Percentiles rank a stretch among this genome's conserved stretches.
These are phyloP conservation scores for Globisporangium rhizosaccharum DNA, from an alignment of 352 stramenopile species.

Conservation along the genomic window DNA sequence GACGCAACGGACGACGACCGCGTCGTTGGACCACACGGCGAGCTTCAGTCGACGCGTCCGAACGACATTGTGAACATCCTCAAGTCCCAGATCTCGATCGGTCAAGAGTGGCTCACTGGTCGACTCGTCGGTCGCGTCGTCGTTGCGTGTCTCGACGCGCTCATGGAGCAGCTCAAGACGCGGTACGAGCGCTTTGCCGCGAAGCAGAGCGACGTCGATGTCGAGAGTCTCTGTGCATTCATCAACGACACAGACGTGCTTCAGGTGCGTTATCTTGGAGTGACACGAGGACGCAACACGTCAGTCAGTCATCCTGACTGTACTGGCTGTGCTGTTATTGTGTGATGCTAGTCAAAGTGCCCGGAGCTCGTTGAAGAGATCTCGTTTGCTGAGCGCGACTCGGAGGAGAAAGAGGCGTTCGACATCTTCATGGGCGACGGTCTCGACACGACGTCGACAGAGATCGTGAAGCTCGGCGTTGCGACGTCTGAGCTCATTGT, in stretches of 20 bases:
- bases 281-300: background rate
- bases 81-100: conserved; percentile 82
- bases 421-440: conserved; percentile 70
- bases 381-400: conserved; percentile 67
- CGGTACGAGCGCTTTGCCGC: conserved; percentile 55
- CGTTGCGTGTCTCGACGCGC: conserved; percentile 54
- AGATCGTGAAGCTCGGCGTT: conserved; percentile 74
- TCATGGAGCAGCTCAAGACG: conserved; percentile 73
- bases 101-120: conserved; percentile 74
- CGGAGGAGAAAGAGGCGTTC: conserved; percentile 72
- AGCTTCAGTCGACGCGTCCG: conserved; percentile 67
- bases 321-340: background rate
- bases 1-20: conserved; percentile 40
- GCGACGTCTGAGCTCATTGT: conserved; percentile 61
- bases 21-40: conserved; percentile 48
- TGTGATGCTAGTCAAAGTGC: conserved; percentile 53
- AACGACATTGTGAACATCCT: conserved; percentile 88
- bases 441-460: conserved; percentile 68
- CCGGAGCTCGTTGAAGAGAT: conserved; percentile 80
- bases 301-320: too few species aligned
- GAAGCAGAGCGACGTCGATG: conserved; percentile 39
- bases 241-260: conserved; percentile 83
- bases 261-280: conserved; percentile 27
- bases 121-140: conserved; percentile 61
- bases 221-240: conserved; percentile 81